These are phyloP conservation scores for Ceratocystis variospora DNA, from an alignment of 2,329 filamentous ascomycete genomes.

Conservation along the genomic window DNA sequence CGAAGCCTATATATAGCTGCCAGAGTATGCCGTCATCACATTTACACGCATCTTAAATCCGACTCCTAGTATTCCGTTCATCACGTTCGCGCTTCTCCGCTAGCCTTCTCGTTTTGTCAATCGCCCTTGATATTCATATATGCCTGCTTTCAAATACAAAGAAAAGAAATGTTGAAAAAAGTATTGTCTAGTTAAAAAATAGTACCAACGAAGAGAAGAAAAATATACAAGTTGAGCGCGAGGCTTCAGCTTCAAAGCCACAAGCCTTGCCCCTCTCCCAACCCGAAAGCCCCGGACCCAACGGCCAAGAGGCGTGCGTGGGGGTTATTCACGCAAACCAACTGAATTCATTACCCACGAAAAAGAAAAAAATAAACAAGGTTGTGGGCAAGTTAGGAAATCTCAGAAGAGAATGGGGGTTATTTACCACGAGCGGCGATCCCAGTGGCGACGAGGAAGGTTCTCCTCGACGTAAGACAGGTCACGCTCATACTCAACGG, in stretches of 20 bases:
- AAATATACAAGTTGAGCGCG: constrained; percentile 2
- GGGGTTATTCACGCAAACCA: neutral
- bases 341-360: neutral
- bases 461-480: constrained; percentile 9
- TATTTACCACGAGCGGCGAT: constrained; percentile 17
- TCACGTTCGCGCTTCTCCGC: neutral
- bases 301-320: neutral
- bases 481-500: constrained; percentile 14
- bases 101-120: neutral
- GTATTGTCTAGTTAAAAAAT: constrained; percentile 8
- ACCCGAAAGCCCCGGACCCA: neutral
- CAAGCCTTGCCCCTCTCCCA: neutral
- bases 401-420: neutral
- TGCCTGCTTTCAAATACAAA: constrained; percentile 4
- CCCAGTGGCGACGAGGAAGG: constrained; percentile 14
- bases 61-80: neutral
- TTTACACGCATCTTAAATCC: neutral
- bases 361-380: neutral
- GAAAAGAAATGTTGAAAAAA: constrained; percentile 6
- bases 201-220: constrained; percentile 9
- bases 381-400: neutral
- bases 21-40: no score
- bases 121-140: constrained; percentile 8
- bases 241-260: neutral
- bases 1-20: neutral